Percentiles rank a stretch among this genome's conserved stretches.
These are phyloP conservation scores for Jacaranda copaia DNA, from an alignment of 257 asterid species.

Conservation along the genomic window DNA sequence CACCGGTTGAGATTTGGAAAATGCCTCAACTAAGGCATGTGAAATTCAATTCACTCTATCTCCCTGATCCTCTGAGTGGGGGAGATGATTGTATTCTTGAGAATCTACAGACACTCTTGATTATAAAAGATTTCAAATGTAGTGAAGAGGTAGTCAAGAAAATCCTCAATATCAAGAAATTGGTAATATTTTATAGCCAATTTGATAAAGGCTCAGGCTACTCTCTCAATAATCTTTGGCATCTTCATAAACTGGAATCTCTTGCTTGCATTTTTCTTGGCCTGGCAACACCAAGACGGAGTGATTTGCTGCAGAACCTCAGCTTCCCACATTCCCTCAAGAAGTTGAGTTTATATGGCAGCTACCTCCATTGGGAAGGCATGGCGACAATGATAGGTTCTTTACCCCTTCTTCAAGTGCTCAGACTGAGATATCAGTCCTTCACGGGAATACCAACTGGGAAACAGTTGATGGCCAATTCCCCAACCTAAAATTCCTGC, in stretches of 20 bases:
- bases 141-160: not conserved
- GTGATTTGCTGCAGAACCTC: not conserved
- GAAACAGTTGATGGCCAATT: constrained; percentile 16
- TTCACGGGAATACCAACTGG: not conserved
- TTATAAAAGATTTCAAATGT: too few species aligned
- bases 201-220: too few species aligned
- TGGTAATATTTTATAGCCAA: not conserved
- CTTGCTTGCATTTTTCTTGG: not conserved
- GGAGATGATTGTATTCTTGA: not conserved
- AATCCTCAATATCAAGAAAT: constrained; percentile 21
- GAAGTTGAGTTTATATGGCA: not conserved
- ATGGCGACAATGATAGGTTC: not conserved
- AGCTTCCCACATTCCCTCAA: not conserved
- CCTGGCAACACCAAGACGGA: too few species aligned
- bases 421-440: not conserved
- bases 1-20: not conserved
- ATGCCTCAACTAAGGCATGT: constrained; percentile 23
- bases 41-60: not conserved
- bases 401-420: constrained; percentile 20
- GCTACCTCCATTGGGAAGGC: not conserved
- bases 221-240: not conserved
- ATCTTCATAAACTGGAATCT: constrained; percentile 3
- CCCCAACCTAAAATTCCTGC: not conserved
- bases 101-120: not conserved
- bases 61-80: not conserved